phyloP scores from a whole-genome alignment of 129 eudicot species.

The Apium graveolens region DNA sequence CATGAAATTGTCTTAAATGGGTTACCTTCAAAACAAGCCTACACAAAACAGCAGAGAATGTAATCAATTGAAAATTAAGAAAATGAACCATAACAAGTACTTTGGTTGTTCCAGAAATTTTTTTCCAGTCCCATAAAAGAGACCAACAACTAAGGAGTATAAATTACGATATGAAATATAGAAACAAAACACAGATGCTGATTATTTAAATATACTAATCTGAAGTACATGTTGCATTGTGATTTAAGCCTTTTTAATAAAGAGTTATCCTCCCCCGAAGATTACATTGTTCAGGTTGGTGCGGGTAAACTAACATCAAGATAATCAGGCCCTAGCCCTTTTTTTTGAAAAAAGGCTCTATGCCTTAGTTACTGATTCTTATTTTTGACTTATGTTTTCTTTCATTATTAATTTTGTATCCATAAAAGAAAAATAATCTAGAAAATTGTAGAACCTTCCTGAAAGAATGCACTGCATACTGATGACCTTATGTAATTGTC shows the following conservation, averaged over 20 bases:
- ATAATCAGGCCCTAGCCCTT: too few species aligned
- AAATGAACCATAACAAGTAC: neutral
- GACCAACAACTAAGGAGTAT: neutral
- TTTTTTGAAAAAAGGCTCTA: too few species aligned
- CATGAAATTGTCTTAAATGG: conserved; percentile 97
- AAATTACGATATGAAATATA: neutral
- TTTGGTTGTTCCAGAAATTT: neutral
- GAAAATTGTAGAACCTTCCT: conserved; percentile 34
- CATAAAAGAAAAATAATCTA: neutral
- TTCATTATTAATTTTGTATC: neutral
- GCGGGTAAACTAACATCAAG: too few species aligned
- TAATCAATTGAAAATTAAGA: neutral
- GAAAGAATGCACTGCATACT: conserved; percentile 91
- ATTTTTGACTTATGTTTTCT: too few species aligned
- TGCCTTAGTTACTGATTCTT: neutral
- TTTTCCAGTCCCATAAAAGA: too few species aligned
- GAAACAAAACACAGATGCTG: neutral
- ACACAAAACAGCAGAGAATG: neutral
- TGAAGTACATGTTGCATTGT: too few species aligned
- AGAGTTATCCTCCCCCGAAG: neutral
- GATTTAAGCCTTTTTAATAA: neutral
- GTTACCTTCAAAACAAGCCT: conserved; percentile 99
- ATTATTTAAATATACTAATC: neutral
- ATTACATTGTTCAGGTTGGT: neutral
- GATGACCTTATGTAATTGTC: conserved; percentile 92